Percentiles rank a stretch among this genome's conserved stretches.
Conservation (phyloP, 345 rosid genomes). For the Cardamine occulta region DNA sequence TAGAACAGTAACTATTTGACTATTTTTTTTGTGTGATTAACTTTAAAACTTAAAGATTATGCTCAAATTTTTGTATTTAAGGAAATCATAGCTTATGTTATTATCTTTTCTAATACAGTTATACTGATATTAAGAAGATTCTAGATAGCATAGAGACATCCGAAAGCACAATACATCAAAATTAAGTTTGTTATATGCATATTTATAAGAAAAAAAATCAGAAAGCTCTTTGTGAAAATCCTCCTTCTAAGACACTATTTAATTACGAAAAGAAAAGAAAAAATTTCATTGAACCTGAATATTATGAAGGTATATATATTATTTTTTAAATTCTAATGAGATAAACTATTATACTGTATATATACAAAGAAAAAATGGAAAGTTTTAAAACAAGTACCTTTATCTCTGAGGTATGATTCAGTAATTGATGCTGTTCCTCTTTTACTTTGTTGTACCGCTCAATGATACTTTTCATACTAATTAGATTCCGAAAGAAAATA, state of each 20-base stretch:
- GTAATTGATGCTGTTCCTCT: slow-evolving; percentile 57
- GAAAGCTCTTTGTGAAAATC: too few species aligned
- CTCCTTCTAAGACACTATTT: neutral
- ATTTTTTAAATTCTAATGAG: neutral
- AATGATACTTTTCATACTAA: slow-evolving; percentile 67
- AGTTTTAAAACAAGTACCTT: slow-evolving; percentile 50
- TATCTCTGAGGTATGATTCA: slow-evolving; percentile 65
- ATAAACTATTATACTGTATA: neutral
- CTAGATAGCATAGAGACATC: neutral
- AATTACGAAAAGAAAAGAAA: neutral
- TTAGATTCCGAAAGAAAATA: neutral
- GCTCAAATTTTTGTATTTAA: neutral
- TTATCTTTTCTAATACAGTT: neutral
- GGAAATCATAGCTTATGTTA: neutral
- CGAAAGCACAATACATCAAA: neutral
- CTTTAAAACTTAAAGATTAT: neutral
- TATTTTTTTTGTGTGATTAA: neutral
- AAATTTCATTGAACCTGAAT: neutral
- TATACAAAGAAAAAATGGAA: neutral
- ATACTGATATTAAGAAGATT: neutral
- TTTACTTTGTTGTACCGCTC: slow-evolving; percentile 68
- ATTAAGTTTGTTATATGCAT: neutral
- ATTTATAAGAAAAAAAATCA: neutral
- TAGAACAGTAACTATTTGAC: neutral
- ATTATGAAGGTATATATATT: neutral